Base-by-base conservation (phyloP, 805 yeast genomes). In the Isabelozyma heimii region DNA sequence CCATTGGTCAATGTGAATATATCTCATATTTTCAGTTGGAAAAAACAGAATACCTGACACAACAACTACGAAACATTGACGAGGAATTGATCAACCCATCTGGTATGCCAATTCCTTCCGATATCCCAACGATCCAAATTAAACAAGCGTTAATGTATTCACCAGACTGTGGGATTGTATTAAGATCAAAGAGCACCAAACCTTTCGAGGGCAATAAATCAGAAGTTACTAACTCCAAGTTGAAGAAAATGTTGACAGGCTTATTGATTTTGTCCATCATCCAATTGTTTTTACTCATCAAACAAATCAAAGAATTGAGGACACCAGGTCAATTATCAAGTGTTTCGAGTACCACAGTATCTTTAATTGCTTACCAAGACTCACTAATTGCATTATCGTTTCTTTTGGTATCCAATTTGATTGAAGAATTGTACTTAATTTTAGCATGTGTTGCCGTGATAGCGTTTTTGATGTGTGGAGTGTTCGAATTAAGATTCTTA, bases 251-350 rank as follows among this genome's bases (percentile, higher is more conserved):
- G 47, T 80, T 84, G 15, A 51, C 70, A 8, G 81, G 81, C 0
- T 66, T 81, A 13, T 50, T 75, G 2, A 51, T 82, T 6, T 62
- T 85, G 42, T 63, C 79, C 1, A 48, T 67, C 8, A 9, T 57
- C 0, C 90, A 89, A 60, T 75, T 86, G 3, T 68, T 77, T 53
- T 60, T 87, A 8, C 68, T 85, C 41, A 70, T 88, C 46, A 67
- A 80, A 45, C 97, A 91, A 62, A 85, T 89, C 82, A 81, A 84
- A 48, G 68, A 73, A 30, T 79, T 88, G 2, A 81, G 78, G 55
- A 88, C 97, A 0, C 97, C 97, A 1, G 89, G 96, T 0, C 83
- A 87, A 5, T 77, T 88, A 28, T 83, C 91, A 4, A 79, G 85
- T 46, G 77, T 91, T 7, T 85, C 95, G 8, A 55, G 58, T 20